These are phyloP conservation scores for Pachysandra terminalis DNA, from an alignment of 164 flowering plant genomes.

Conservation along the genomic window DNA sequence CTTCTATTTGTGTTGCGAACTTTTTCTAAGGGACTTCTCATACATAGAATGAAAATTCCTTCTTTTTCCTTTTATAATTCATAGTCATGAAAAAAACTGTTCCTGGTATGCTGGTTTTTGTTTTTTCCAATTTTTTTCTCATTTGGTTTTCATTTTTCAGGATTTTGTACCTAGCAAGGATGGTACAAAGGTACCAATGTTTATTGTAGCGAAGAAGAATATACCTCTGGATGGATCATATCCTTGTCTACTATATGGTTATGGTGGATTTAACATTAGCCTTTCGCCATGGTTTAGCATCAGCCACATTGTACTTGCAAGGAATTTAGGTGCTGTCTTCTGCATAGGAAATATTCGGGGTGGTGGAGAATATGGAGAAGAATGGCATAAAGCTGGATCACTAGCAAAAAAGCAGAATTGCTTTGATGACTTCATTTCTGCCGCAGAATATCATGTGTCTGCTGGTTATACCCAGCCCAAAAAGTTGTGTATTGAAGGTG, in stretches of 20 bases:
- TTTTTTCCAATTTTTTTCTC: neutral
- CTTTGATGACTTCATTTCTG: constrained; percentile 95
- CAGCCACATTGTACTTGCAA: constrained; percentile 58
- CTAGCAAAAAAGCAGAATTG: constrained; percentile 90
- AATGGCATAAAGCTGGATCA: constrained; percentile 97
- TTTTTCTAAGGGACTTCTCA: neutral
- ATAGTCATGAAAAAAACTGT: too few relatives aligned
- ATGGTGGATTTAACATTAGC: constrained; percentile 93
- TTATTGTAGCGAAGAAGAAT: constrained; percentile 75
- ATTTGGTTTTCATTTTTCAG: constrained; percentile 35
- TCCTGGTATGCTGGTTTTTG: neutral
- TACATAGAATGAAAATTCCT: neutral
- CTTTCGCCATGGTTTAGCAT: constrained; percentile 81
- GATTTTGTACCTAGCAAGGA: constrained; percentile 93
- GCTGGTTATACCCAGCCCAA: constrained; percentile 83
- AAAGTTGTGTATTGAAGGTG: constrained; percentile 95
- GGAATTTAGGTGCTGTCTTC: constrained; percentile 69
- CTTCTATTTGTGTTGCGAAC: neutral
- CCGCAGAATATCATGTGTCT: constrained; percentile 83
- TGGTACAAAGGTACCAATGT: constrained; percentile 83
- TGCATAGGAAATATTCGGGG: constrained; percentile 97
- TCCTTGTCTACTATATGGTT: constrained; percentile 88
- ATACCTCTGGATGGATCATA: constrained; percentile 80
- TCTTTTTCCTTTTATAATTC: too few relatives aligned
- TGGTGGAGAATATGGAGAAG: constrained; percentile 99